phyloP scores from a whole-genome alignment of 768 basidiomycete species.

The Amanita inopinata region DNA sequence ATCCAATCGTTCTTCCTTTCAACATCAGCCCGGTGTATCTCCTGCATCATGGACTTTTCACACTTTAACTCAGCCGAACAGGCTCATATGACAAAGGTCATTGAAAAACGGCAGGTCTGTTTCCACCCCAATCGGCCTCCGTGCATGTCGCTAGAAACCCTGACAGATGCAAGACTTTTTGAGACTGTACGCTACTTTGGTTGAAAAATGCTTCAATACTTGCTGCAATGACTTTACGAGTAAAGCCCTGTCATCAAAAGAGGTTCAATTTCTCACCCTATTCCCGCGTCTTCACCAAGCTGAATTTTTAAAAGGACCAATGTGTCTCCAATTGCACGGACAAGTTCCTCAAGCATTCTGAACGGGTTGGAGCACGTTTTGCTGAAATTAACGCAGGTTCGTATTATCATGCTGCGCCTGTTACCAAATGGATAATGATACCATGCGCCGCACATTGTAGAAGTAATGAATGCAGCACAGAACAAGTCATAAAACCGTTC shows the following conservation, averaged over 20 bases:
- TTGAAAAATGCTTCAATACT: slow-evolving; percentile 91
- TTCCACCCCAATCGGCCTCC: slow-evolving; percentile 1
- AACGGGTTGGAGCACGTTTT: slow-evolving; percentile 85
- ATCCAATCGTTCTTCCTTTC: not conserved
- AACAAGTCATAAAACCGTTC: slow-evolving; percentile 21
- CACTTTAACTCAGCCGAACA: slow-evolving; percentile 84
- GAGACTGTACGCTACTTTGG: slow-evolving; percentile 87
- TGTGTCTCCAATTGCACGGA: slow-evolving; percentile 93
- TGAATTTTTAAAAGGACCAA: slow-evolving; percentile 46
- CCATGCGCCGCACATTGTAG: slow-evolving; percentile 14
- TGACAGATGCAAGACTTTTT: slow-evolving; percentile 96
- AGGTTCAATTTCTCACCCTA: slow-evolving; percentile 40
- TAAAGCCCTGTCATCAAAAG: slow-evolving; percentile 88
- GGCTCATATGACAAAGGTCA: slow-evolving; percentile 89
- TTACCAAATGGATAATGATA: not conserved
- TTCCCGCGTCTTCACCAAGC: slow-evolving; percentile 1
- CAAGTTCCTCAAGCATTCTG: slow-evolving; percentile 96
- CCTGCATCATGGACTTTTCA: slow-evolving; percentile 75
- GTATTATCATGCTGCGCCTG: slow-evolving; percentile 19
- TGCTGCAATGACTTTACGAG: slow-evolving; percentile 97
- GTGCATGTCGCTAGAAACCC: slow-evolving; percentile 6
- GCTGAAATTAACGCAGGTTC: slow-evolving; percentile 87
- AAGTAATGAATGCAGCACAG: slow-evolving; percentile 32
- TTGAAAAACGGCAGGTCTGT: slow-evolving; percentile 91
- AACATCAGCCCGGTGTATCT: not conserved